These are phyloP conservation scores for Arachis stenosperma DNA, from an alignment of 306 rosid species.

Conservation along the genomic window DNA sequence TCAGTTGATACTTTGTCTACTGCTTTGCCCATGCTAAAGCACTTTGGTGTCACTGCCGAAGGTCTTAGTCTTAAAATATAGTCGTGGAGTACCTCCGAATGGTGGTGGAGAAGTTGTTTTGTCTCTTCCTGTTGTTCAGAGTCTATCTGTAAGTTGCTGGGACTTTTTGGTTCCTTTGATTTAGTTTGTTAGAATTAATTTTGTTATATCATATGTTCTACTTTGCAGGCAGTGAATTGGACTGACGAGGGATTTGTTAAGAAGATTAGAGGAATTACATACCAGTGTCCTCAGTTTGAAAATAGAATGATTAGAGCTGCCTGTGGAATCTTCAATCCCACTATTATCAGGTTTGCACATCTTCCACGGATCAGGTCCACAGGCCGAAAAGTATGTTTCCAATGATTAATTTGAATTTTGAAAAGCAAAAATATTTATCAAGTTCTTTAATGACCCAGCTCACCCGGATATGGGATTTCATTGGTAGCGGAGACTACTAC, in stretches of 20 bases:
- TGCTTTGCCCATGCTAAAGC: conserved; percentile 70
- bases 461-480: conserved; percentile 94
- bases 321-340: conserved; percentile 75
- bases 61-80: conserved; percentile 68
- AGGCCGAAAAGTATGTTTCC: conserved; percentile 81
- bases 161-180: background rate
- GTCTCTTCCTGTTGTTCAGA: conserved; percentile 69
- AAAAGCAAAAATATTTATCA: conserved; percentile 3
- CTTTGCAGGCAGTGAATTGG: conserved; percentile 75
- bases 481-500: conserved; percentile 86
- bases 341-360: conserved; percentile 87
- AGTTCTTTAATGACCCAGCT: conserved; percentile 57
- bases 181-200: background rate
- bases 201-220: conserved; percentile 32
- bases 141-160: conserved; percentile 57
- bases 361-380: conserved; percentile 71
- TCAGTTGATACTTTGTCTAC: conserved; percentile 80
- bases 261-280: conserved; percentile 78
- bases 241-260: conserved; percentile 88
- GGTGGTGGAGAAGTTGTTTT: conserved; percentile 92
- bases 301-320: conserved; percentile 76
- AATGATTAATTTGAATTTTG: conserved; percentile 3
- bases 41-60: conserved; percentile 80
- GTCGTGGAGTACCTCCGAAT: conserved; percentile 82
- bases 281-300: conserved; percentile 88